A percentile compares a stretch with the other conserved stretches of the same genome.
Evolutionary conservation across 306 rosid genomes (phyloP).

Genomic region (Prunus davidiana): DNA sequence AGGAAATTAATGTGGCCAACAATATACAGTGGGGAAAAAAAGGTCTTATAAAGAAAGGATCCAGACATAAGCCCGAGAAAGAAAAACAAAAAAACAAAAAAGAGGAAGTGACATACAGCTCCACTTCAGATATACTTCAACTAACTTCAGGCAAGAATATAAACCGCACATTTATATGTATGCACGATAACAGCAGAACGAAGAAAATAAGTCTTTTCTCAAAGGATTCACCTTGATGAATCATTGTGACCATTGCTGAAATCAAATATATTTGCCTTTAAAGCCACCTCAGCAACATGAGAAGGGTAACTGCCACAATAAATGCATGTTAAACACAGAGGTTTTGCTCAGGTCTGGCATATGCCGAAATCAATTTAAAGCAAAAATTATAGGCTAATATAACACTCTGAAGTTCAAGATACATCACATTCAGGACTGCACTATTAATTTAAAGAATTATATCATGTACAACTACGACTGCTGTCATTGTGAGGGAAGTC

Average conservation of each 20-base stretch:
- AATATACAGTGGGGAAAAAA: not conserved
- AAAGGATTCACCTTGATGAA: constrained; percentile 56
- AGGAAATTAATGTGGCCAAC: not conserved
- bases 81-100: not conserved
- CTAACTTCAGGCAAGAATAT: not conserved
- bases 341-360: not conserved
- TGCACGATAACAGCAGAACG: not conserved
- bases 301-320: constrained; percentile 65
- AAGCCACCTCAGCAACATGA: constrained; percentile 54
- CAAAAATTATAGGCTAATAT: not conserved
- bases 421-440: not conserved
- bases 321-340: not conserved
- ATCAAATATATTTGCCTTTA: constrained; percentile 73
- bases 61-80: not conserved
- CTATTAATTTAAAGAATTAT: not conserved
- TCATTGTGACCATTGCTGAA: constrained; percentile 37
- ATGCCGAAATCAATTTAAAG: not conserved
- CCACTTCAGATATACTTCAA: not conserved
- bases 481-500: not conserved
- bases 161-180: not conserved
- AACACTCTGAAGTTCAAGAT: not conserved
- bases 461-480: not conserved
- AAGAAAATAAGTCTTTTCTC: not conserved
- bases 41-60: not conserved
- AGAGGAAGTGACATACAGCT: not conserved